Evolutionary conservation across 1,139 yeast genomes (phyloP).

Genomic region (Candida albicans): DNA sequence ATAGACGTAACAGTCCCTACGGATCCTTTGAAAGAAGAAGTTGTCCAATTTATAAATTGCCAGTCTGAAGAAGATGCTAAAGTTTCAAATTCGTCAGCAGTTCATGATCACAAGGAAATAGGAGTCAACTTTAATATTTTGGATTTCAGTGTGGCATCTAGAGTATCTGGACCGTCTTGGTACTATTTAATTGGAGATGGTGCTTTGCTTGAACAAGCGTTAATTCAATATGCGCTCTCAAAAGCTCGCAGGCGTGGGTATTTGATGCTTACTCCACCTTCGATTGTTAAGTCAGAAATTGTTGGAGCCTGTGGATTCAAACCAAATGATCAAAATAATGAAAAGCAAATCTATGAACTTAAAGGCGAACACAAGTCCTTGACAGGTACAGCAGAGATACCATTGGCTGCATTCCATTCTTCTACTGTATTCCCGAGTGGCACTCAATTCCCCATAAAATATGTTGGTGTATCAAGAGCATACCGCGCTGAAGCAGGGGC

Average conservation of each 20-base stretch:
- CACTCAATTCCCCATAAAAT: slow-evolving; percentile 49
- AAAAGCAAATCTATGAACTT: slow-evolving; percentile 77
- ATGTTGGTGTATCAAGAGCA: slow-evolving; percentile 83
- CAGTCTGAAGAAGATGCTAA: slow-evolving; percentile 21
- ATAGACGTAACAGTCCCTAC: slow-evolving; percentile 52
- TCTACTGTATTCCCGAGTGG: slow-evolving; percentile 23
- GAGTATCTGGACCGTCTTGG: slow-evolving; percentile 84
- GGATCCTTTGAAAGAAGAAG: slow-evolving; percentile 38
- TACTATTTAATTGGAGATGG: slow-evolving; percentile 85
- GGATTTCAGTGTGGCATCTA: slow-evolving; percentile 71
- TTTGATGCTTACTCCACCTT: slow-evolving; percentile 75
- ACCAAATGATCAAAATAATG: slow-evolving; percentile 88
- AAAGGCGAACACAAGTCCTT: slow-evolving; percentile 57
- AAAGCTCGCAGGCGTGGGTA: slow-evolving; percentile 71
- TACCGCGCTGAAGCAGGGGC: slow-evolving; percentile 98
- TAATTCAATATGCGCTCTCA: slow-evolving; percentile 73
- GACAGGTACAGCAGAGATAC: slow-evolving; percentile 95
- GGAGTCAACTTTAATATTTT: slow-evolving; percentile 62
- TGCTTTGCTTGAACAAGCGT: slow-evolving; percentile 85
- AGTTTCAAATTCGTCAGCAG: slow-evolving; percentile 12
- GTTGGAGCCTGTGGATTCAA: slow-evolving; percentile 91
- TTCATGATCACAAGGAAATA: slow-evolving; percentile 64
- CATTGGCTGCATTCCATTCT: slow-evolving; percentile 73
- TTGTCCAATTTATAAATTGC: slow-evolving; percentile 53
- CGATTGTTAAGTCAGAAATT: slow-evolving; percentile 75